Conservation (phyloP, 176 grass and related monocot genomes). For the Avena sativa region DNA sequence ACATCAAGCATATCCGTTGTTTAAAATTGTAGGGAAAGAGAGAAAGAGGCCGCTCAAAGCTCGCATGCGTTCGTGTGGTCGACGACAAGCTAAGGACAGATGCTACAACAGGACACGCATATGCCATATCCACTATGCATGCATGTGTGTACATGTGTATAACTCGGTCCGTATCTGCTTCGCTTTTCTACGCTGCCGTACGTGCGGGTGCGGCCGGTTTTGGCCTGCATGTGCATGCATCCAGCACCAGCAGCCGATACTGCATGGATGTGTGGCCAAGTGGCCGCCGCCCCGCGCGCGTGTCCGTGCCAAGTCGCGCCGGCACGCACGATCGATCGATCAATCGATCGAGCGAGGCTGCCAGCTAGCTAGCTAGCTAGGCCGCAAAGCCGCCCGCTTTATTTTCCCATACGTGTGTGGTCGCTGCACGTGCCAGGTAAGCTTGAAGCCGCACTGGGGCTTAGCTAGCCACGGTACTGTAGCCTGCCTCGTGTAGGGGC, state of each 20-base stretch:
- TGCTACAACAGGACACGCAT: background rate
- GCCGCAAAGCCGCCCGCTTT: background rate
- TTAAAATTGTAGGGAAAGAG: background rate
- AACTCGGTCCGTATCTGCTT: background rate
- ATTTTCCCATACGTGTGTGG: background rate
- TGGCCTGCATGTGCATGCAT: too few species aligned
- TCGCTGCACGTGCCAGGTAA: background rate
- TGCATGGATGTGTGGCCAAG: background rate
- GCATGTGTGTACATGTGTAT: background rate
- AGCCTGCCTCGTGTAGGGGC: background rate
- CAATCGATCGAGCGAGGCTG: background rate
- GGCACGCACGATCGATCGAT: background rate
- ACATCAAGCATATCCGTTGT: background rate
- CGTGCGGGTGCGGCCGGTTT: too few species aligned
- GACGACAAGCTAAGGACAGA: background rate
- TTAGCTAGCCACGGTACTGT: background rate
- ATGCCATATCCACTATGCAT: slow-evolving; percentile 4
- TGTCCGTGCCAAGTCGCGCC: background rate
- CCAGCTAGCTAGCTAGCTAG: background rate
- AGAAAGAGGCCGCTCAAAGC: background rate
- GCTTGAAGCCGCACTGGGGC: background rate
- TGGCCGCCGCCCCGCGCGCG: background rate
- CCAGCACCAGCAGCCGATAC: too few species aligned
- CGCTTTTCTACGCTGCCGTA: background rate
- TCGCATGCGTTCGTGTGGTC: background rate